Evolutionary conservation across 176 grass and related monocot species (phyloP), one percentile per base, ranked within the genome.

Genomic region (Thinopyrum elongatum): DNA sequence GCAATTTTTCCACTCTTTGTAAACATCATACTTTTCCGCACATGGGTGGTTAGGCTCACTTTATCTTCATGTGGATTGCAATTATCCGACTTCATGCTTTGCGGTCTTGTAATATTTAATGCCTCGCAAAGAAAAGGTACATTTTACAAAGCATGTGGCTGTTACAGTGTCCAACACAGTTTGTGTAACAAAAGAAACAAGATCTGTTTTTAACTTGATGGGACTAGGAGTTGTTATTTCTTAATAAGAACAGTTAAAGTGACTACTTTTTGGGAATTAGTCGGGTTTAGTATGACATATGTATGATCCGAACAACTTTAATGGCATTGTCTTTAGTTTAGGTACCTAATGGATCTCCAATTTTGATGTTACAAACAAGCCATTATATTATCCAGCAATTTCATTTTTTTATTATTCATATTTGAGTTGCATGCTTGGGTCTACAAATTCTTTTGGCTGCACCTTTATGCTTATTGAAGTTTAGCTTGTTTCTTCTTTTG

Each of bases 401-500:
- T 82, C 26, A 12, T 29, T 55, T 17, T 25, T 16, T 25, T 77
- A 69, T 26, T 83, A 11, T 57, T 21, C 49, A 61, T n/a, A 76
- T 69, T 28, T 5, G 30, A 62, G 9, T 60, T 77, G n/a, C 77
- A 76, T 81, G 34, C 60, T 81, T 81, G 76, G 30, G 46, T 51
- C 33, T 81, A 69, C 42, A 6, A 34, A 61, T 74, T 79, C 10
- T 58, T 13, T 66, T 79, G 83, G 26, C 35, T 41, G 53, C 19
- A 22, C 53, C 53, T 21, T 58, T 58, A 58, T 58, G 53, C 7
- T 46, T 90, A 47, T 46, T 59, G 39, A 73, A 83, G 26, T 83
- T 82, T 64, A 61, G 2, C 31, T 84, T 79, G 25, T 82, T 71
- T 82, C 83, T 77, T 62, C 26, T 86, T 77, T 41, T 70, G 65